Evolutionary conservation across 129 eudicot species (phyloP), one percentile per base, ranked within the genome.

Genomic region (Lonicera japonica): DNA sequence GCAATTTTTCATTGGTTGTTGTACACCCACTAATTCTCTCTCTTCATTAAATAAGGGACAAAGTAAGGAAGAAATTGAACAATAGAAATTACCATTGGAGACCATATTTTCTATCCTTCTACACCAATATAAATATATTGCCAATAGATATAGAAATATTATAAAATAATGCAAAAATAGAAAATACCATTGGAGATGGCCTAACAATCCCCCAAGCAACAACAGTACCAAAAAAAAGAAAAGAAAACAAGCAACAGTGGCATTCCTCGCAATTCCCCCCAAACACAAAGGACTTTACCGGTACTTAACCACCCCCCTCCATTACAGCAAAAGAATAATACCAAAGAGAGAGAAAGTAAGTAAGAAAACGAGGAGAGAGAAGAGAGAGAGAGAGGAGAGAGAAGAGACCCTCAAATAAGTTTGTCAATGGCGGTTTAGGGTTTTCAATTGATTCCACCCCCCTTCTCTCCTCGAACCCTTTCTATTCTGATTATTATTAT

Each of bases 361-460:
- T n/a, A n/a, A n/a, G n/a, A n/a, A n/a, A n/a, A n/a, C 39, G 15
- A 38, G 40, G 24, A 24, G 17, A 39, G 11, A 54, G 9, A 43
- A 24, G 17, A 18, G 70, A 45, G n/a, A n/a, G n/a, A 34, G 68
- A 48, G 15, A 38, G 40, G 24, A 24, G 17, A 39, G 11, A 54
- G 9, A 43, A 24, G 17, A 18, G 70, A 45, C 19, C n/a, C 11
- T 23, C 63, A 63, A 60, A 64, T 34, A 53, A 50, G 50, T 22
- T 48, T 61, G 61, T 79, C 82, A 78, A 73, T 79, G 94, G 83
- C 79, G 82, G 85, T 82, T n/a, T 85, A 79, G 88, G 86, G 83
- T 68, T 78, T 75, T 65, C 48, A 23, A 45, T 62, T 76, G 70
- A 60, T 63, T 63, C 55, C n/a, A n/a, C n/a, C n/a, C n/a, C 48